A percentile compares a stretch with the other conserved stretches of the same genome.
phyloP scores from a whole-genome alignment of 1,284 basidiomycete genomes.

The Cryptococcus sp. region DNA sequence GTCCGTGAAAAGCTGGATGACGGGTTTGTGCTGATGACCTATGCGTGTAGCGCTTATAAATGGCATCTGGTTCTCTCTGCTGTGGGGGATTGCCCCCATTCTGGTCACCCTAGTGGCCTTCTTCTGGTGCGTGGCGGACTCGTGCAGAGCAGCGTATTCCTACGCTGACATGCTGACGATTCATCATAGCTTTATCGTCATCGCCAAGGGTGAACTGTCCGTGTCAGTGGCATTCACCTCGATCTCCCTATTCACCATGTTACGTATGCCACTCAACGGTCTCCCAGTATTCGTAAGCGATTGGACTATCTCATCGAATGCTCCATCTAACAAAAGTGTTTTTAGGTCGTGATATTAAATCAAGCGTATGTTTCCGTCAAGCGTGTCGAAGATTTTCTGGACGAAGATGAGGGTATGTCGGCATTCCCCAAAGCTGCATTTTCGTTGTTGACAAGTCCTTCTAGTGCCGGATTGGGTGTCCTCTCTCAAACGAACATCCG shows the following conservation, averaged over 20 bases:
- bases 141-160: not conserved
- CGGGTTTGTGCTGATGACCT: conserved; percentile 5
- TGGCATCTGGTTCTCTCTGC: conserved; percentile 33
- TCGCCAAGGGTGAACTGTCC: conserved; percentile 51
- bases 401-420: conserved; percentile 67
- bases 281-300: conserved; percentile 40
- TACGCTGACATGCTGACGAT: not conserved
- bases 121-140: conserved; percentile 35
- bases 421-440: no score
- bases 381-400: conserved; percentile 76
- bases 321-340: not conserved
- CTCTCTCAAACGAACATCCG: conserved; percentile 57
- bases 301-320: not conserved
- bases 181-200: conserved; percentile 52
- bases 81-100: conserved; percentile 47
- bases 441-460: not conserved
- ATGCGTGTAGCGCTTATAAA: conserved; percentile 35
- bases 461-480: conserved; percentile 67
- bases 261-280: conserved; percentile 58
- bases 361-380: conserved; percentile 73
- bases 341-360: conserved; percentile 38
- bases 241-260: conserved; percentile 53
- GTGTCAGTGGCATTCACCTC: conserved; percentile 54
- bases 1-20: not conserved
- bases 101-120: conserved; percentile 52